phyloP scores from a whole-genome alignment of 768 basidiomycete species.

The Boletus rex-veris region DNA sequence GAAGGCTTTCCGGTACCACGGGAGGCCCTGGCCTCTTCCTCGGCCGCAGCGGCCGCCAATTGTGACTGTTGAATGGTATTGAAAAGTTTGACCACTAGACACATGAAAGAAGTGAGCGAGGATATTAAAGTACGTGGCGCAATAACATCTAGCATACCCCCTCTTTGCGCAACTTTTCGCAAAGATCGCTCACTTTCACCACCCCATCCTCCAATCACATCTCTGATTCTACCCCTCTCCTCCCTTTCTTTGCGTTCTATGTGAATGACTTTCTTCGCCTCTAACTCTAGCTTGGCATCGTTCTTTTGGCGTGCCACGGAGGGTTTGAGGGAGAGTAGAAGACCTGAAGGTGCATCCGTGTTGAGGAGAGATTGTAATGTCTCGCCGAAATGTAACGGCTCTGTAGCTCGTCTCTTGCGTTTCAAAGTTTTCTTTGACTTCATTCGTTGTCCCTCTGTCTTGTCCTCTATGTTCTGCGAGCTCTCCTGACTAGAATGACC shows the following conservation, averaged over 20 bases:
- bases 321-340: slow-evolving; percentile 78
- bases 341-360: slow-evolving; percentile 65
- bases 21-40: slow-evolving; percentile 55
- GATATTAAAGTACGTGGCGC: not conserved
- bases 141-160: slow-evolving; percentile 47
- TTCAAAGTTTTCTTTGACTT: slow-evolving; percentile 82
- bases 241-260: slow-evolving; percentile 72
- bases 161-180: slow-evolving; percentile 82
- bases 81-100: slow-evolving; percentile 76
- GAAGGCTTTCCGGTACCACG: slow-evolving; percentile 74
- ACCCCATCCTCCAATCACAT: slow-evolving; percentile 88
- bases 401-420: slow-evolving; percentile 78
- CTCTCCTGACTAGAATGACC: slow-evolving; percentile 18
- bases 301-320: slow-evolving; percentile 64
- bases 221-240: slow-evolving; percentile 60
- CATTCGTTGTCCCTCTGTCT: slow-evolving; percentile 48
- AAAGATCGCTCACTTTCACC: slow-evolving; percentile 73
- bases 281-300: slow-evolving; percentile 70
- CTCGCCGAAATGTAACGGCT: slow-evolving; percentile 67
- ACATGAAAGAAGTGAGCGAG: not conserved
- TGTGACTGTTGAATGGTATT: slow-evolving; percentile 86
- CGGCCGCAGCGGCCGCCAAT: slow-evolving; percentile 46
- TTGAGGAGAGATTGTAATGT: slow-evolving; percentile 69
- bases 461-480: slow-evolving; percentile 56
- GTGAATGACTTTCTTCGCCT: slow-evolving; percentile 68